Evolutionary conservation across 2,329 filamentous ascomycete genomes (phyloP), one percentile per base, ranked within the genome.

Genomic region (Botrytis fabae): DNA sequence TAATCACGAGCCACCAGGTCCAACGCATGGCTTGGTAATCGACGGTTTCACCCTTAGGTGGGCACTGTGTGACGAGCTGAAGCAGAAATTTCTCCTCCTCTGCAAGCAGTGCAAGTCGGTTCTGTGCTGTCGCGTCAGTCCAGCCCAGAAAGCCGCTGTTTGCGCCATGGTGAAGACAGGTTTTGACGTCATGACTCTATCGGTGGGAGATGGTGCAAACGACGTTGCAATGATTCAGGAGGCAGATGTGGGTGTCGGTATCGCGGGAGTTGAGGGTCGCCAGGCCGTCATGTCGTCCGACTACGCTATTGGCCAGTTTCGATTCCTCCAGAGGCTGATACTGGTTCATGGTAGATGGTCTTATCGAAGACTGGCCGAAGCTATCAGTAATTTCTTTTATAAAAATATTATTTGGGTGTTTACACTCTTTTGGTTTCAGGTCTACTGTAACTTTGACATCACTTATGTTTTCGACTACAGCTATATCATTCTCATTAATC

Each of bases 321-420:
- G 94, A 59, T 98, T 93, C 84, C 85, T 98, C 70, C 91, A 94
- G 78, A 87, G 95, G 71, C 86, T 98, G 75, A 88, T 98, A 44
- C 88, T 98, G 35, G 94, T 98, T 8, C 95, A 98, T 80, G 95
- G 95, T 73, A 90, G 95, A 73, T 98, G 95, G 93, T 97, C 94
- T n/a, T 99, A 99, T 84, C 90, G 95, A 70, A 90, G 96, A 78
- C 85, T 99, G 81, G 94, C 92, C 42, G 96, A 99, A 85, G 93
- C 92, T 63, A 97, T 97, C 79, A 93, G 94, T 82, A 99, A 98
- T 82, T 99, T 99, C 87, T 99, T 99, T 86, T 99, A 98, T 89
- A 99, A 99, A 92, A 99, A 98, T 85, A 92, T 99, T 83, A 92
- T 98, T 70, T 99, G 96, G 96, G 96, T 94, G 0, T 95, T 98